phyloP scores from a whole-genome alignment of 2,329 filamentous ascomycete species.

The Hansfordia pulvinata region DNA sequence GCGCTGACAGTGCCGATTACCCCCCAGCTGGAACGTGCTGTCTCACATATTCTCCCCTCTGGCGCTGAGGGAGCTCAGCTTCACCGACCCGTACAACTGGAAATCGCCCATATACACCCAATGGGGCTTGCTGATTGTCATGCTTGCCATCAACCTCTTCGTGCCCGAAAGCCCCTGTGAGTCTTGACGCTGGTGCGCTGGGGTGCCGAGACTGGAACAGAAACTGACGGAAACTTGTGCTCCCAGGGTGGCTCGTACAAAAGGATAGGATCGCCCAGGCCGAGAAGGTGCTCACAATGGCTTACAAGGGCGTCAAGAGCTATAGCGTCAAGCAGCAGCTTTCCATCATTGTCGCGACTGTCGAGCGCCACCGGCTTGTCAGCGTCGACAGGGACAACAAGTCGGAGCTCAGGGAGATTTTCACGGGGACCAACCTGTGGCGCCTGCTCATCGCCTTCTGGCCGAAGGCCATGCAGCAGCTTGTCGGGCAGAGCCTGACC shows the following conservation, averaged over 20 bases:
- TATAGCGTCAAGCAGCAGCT: constrained; percentile 3
- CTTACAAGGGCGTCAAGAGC: constrained; percentile 1
- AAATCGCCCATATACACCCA: constrained; percentile 25
- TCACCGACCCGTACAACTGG: constrained; percentile 18
- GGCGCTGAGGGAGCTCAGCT: constrained; percentile 21
- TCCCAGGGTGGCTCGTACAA: constrained; percentile 2
- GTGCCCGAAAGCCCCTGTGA: constrained; percentile 23
- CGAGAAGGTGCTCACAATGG: constrained; percentile 1
- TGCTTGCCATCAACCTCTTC: constrained; percentile 19
- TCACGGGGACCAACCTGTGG: constrained; percentile 18
- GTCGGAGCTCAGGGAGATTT: constrained; percentile 7
- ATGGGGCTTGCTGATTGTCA: constrained; percentile 26
- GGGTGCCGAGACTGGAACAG: constrained; percentile 16
- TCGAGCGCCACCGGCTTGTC: constrained; percentile 1
- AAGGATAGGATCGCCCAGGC: constrained; percentile 3
- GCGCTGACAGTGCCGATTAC: constrained; percentile 4
- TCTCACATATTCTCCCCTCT: constrained; percentile 27
- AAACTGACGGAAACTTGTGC: constrained; percentile 1
- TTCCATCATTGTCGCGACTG: not conserved
- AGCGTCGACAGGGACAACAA: constrained; percentile 1
- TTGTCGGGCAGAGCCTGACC: constrained; percentile 20
- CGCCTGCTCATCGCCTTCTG: constrained; percentile 20
- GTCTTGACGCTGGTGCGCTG: constrained; percentile 23
- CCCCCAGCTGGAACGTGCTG: constrained; percentile 23
- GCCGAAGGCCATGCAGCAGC: constrained; percentile 21